Evolutionary conservation across 192 early-diverging fungal genomes (phyloP).

Genomic region (Umbelopsis vinacea): DNA sequence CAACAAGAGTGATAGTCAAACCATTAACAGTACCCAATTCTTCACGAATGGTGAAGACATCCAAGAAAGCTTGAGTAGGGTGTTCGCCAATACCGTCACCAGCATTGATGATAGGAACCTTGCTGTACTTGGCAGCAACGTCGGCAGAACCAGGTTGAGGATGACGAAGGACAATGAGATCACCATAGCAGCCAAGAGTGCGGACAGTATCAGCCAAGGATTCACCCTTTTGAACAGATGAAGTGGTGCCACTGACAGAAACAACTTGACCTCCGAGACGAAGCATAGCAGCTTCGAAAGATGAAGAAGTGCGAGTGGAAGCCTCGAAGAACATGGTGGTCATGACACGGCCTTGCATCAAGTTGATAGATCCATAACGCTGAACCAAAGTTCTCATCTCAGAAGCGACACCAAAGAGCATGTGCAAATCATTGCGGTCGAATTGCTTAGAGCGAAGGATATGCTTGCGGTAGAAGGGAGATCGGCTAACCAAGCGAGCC

Average conservation of each 20-base stretch:
- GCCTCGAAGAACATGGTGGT: conserved; percentile 97
- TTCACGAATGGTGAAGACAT: conserved; percentile 92
- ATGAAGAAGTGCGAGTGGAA: conserved; percentile 91
- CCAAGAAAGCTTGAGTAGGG: conserved; percentile 97
- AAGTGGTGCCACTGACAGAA: conserved; percentile 78
- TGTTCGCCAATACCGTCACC: conserved; percentile 98
- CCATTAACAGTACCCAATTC: conserved; percentile 97
- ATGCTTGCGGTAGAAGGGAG: conserved; percentile 94
- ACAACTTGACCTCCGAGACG: conserved; percentile 93
- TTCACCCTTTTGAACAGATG: conserved; percentile 96
- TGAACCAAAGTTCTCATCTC: conserved; percentile 97
- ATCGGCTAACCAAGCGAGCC: conserved; percentile 61
- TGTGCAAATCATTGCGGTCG: conserved; percentile 89
- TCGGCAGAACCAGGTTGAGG: conserved; percentile 85
- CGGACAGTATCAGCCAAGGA: conserved; percentile 92
- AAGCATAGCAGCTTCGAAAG: conserved; percentile 94
- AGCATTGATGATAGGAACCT: conserved; percentile 94
- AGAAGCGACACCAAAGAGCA: conserved; percentile 93
- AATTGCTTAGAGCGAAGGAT: conserved; percentile 93
- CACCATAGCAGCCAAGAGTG: conserved; percentile 91
- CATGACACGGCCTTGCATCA: conserved; percentile 91
- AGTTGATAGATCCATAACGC: conserved; percentile 80
- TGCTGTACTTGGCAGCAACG: conserved; percentile 84
- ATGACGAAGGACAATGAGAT: conserved; percentile 92
- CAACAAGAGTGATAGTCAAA: conserved; percentile 92